Evolutionary conservation across 768 basidiomycete species (phyloP), one percentile per base, ranked within the genome.

Genomic region (Amanita phalloides): DNA sequence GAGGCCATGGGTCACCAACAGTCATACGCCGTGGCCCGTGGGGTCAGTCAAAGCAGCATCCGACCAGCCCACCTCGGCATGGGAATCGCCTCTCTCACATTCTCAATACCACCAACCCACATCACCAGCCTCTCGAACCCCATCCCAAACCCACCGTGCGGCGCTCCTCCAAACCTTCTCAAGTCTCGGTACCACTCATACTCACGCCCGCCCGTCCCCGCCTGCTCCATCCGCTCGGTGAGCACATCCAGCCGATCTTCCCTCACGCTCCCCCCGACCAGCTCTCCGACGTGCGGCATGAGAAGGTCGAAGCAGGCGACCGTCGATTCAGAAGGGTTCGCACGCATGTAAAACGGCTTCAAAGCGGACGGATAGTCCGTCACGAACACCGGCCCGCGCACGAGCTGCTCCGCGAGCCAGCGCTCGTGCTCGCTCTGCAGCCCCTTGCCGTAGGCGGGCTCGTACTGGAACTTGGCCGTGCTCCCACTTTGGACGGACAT

Each of bases 341-440:
- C 63, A 33, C 89, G 81, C 96, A 98, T 97, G 69, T 99, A 99
- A 71, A 98, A 98, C 6, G 96, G 93, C 66, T 99, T 99, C 55
- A 90, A 64, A 2, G 62, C 47, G 4, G 73, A 66, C 1, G 96
- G 95, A 62, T 98, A 99, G 63, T 95, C 84, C 11, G 83, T 89
- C 49, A 99, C 84, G 63, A 98, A 97, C 2, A 94, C 77, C 1
- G 96, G 95, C 0, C 86, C 86, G 23, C 70, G 63, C 48, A 82
- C 68, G 46, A 85, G 65, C 13, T 67, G 64, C 51, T 86, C 84
- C 0, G 91, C 87, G 13, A 99, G 74, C 82, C 86, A 95, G 45
- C 82, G 81, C 65, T 99, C 96, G 62, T 97, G 94, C 62, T 97
- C 96, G 62, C 87, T 89, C 63, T 85, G 82, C 11, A 99, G 70